phyloP scores from a whole-genome alignment of 768 basidiomycete species.

The Floccularia luteovirens region DNA sequence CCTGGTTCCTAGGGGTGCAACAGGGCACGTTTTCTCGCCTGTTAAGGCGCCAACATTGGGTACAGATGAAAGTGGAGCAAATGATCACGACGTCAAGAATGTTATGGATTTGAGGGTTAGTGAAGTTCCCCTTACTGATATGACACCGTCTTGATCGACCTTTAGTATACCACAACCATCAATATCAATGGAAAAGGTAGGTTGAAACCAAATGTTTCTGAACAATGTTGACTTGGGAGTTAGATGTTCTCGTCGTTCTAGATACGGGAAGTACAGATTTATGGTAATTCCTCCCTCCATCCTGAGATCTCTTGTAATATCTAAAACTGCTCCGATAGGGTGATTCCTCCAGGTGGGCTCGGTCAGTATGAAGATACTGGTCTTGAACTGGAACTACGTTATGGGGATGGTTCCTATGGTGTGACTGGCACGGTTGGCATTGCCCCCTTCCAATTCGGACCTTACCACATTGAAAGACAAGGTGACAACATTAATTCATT shows the following conservation, averaged over 20 bases:
- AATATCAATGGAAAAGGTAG: conserved; percentile 17
- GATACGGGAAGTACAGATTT: conserved; percentile 31
- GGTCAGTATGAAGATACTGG: conserved; percentile 24
- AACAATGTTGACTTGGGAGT: not conserved
- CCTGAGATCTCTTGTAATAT: not conserved
- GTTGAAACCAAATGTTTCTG: not conserved
- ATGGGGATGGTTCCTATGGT: conserved; percentile 28
- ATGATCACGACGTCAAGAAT: conserved; percentile 5
- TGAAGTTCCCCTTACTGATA: not conserved
- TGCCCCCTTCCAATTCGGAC: conserved; percentile 21
- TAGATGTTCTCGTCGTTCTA: conserved; percentile 23
- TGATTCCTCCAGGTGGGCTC: conserved; percentile 22
- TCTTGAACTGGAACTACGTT: conserved; percentile 16
- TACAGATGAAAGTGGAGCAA: too few species aligned
- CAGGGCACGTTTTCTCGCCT: too few species aligned
- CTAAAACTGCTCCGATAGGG: conserved; percentile 14
- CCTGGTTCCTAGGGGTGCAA: too few species aligned
- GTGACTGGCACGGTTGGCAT: conserved; percentile 24
- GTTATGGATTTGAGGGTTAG: conserved; percentile 8
- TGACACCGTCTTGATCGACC: not conserved
- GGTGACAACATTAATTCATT: too few species aligned
- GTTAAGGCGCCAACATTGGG: too few species aligned
- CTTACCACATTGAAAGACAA: conserved; percentile 17
- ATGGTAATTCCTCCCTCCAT: conserved; percentile 14
- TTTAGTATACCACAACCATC: conserved; percentile 23